Evolutionary conservation across 805 yeast species (phyloP).

Genomic region (Schwanniomyces occidentalis): DNA sequence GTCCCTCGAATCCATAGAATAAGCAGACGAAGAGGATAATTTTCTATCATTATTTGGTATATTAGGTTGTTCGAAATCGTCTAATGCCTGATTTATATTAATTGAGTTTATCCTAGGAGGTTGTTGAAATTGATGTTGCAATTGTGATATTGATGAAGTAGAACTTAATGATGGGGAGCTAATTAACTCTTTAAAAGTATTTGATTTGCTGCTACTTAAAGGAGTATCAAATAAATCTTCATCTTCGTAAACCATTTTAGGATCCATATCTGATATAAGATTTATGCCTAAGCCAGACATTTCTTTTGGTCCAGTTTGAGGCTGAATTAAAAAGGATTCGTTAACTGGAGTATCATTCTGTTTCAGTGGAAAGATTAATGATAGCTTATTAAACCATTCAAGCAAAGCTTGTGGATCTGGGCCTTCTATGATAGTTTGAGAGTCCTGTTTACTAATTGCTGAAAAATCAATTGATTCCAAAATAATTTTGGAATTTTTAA

Average conservation of each 20-base stretch:
- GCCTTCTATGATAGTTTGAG: conserved; percentile 14
- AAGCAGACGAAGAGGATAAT: conserved; percentile 10
- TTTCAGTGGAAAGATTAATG: conserved; percentile 33
- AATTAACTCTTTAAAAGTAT: background rate
- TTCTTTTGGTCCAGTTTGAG: conserved; percentile 12
- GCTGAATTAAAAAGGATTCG: conserved; percentile 19
- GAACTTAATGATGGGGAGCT: background rate
- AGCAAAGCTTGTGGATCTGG: conserved; percentile 17
- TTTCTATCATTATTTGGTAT: conserved; percentile 6
- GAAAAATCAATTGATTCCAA: conserved; percentile 20
- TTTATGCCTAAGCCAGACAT: conserved; percentile 38
- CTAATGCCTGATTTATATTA: conserved; percentile 2
- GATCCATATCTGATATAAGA: conserved; percentile 15
- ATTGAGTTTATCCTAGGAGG: conserved; percentile 2
- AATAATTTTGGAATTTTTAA: conserved; percentile 9
- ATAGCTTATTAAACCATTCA: conserved; percentile 33
- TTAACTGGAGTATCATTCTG: conserved; percentile 21
- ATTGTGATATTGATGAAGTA: background rate
- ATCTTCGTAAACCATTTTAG: background rate
- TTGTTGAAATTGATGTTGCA: background rate
- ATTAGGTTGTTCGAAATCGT: conserved; percentile 5
- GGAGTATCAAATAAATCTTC: background rate
- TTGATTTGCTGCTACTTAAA: background rate
- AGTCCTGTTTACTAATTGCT: conserved; percentile 11
- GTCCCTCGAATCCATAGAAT: conserved; percentile 13